Evolutionary conservation across 805 yeast genomes (phyloP).

Genomic region (Wickerhamiella alocasiicola): DNA sequence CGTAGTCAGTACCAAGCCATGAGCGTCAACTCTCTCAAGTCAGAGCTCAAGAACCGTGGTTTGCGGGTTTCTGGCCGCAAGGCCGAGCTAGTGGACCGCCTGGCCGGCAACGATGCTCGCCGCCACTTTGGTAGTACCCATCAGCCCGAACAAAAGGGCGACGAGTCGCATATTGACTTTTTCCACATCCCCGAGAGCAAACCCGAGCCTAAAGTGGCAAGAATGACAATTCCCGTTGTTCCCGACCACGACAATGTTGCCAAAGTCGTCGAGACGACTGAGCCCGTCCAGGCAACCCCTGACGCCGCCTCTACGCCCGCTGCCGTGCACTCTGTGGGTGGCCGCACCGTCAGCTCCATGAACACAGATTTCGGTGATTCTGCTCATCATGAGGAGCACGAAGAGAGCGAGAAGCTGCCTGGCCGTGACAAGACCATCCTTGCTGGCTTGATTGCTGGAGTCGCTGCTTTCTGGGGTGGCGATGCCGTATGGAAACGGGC

Average conservation of each 20-base stretch:
- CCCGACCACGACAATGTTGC: constrained; percentile 20
- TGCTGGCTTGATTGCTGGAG: constrained; percentile 24
- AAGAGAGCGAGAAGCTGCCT: constrained; percentile 16
- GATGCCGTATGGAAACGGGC: constrained; percentile 20
- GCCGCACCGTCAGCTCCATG: constrained; percentile 21
- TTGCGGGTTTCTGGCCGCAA: constrained; percentile 51
- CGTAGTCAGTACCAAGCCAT: constrained; percentile 27
- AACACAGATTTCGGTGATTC: constrained; percentile 21
- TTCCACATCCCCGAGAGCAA: constrained; percentile 23
- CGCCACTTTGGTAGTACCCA: constrained; percentile 19
- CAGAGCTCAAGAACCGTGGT: constrained; percentile 49
- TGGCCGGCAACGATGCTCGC: constrained; percentile 20
- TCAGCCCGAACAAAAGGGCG: constrained; percentile 24
- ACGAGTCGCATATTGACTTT: constrained; percentile 28
- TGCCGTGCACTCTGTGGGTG: constrained; percentile 18
- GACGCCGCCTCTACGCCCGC: constrained; percentile 18
- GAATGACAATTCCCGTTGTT: constrained; percentile 24
- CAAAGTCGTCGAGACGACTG: constrained; percentile 9
- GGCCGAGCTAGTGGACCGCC: constrained; percentile 38
- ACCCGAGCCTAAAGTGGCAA: constrained; percentile 8
- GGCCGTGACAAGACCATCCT: constrained; percentile 27
- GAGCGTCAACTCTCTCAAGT: constrained; percentile 43
- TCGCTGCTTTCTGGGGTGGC: constrained; percentile 29
- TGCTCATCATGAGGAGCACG: constrained; percentile 12
- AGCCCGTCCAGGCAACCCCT: constrained; percentile 7